Evolutionary conservation across 2,329 filamentous ascomycete species (phyloP).

Genomic region (Onygena corvina): DNA sequence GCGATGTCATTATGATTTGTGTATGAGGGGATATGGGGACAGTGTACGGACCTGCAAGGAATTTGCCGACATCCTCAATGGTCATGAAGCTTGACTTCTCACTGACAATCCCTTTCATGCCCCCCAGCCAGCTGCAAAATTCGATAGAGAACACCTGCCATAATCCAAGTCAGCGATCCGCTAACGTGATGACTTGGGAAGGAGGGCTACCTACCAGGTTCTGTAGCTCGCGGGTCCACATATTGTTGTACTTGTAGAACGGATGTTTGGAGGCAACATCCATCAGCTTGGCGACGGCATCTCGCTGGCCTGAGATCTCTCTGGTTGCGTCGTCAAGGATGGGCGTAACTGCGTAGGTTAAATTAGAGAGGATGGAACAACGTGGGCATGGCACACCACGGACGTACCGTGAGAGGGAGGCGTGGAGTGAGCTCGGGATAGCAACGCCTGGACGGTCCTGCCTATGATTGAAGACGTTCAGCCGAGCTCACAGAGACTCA

Average conservation of each 20-base stretch:
- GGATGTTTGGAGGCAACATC: slow-evolving; percentile 69
- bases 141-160: slow-evolving; percentile 46
- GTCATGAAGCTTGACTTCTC: slow-evolving; percentile 58
- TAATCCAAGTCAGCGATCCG: not conserved
- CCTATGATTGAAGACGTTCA: slow-evolving; percentile 41
- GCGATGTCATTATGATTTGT: not conserved
- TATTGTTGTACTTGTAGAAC: slow-evolving; percentile 94
- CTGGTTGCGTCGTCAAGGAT: slow-evolving; percentile 58
- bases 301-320: slow-evolving; percentile 59
- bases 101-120: slow-evolving; percentile 47
- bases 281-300: slow-evolving; percentile 58
- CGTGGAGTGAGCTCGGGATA: slow-evolving; percentile 84
- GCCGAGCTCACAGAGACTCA: not conserved
- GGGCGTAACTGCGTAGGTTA: slow-evolving; percentile 49
- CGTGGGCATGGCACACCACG: not conserved
- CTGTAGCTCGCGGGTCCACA: slow-evolving; percentile 77
- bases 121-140: slow-evolving; percentile 66
- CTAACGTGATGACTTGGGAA: slow-evolving; percentile 26
- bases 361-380: no score
- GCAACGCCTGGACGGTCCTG: slow-evolving; percentile 64
- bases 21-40: not conserved
- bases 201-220: slow-evolving; percentile 49
- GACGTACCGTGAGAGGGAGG: slow-evolving; percentile 50
- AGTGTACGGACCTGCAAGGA: slow-evolving; percentile 54
- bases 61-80: slow-evolving; percentile 72